Evolutionary conservation across 2,329 filamentous ascomycete species (phyloP), one percentile per base, ranked within the genome.

Genomic region (Atkinsonella hypoxylon): DNA sequence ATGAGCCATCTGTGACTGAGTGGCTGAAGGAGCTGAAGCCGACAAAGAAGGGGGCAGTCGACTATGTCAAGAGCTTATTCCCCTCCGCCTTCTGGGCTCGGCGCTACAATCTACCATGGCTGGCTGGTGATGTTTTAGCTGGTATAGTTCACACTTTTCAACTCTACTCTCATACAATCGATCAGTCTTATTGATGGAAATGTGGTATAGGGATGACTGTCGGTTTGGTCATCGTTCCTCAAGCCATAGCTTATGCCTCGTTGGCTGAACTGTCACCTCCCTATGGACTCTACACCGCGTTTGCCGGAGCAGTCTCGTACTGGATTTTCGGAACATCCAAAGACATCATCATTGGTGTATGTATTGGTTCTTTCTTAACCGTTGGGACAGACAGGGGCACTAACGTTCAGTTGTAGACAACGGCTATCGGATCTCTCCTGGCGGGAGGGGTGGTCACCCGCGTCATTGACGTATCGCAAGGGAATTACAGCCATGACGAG

Each of bases 251-350:
- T 0, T 91, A 91, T 62, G 85, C 87, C 12, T 69, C 82, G 34
- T 72, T 91, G 20, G 87, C 87, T 22, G 71, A 81, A 41, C 70
- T 91, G 15, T 73, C 75, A 0, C 75, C 81, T 2, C 76, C 89
- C 57, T 90, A 79, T 59, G 87, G 87, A 36, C 71, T 91, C 0
- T 91, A 91, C 67, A 87, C 87, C 0, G 89, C 86, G 0, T 91
- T 91, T 61, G 85, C 89, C 64, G 87, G 87, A 47, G 85, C 87
- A 32, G 68, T 88, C 48, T 73, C 89, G 48, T 91, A 91, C 68
- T 90, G 86, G 85, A 78, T 88, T 51, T 90, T 90, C 61, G 87
- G 85, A 36, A 90, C 86, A 0, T 90, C 87, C 8, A 90, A 89
- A 61, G 87, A 91, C 63, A 89, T 91, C 62, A 88, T 86, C 10